Base-by-base conservation (phyloP, 1,284 basidiomycete genomes). In the Malassezia arunalokei region DNA sequence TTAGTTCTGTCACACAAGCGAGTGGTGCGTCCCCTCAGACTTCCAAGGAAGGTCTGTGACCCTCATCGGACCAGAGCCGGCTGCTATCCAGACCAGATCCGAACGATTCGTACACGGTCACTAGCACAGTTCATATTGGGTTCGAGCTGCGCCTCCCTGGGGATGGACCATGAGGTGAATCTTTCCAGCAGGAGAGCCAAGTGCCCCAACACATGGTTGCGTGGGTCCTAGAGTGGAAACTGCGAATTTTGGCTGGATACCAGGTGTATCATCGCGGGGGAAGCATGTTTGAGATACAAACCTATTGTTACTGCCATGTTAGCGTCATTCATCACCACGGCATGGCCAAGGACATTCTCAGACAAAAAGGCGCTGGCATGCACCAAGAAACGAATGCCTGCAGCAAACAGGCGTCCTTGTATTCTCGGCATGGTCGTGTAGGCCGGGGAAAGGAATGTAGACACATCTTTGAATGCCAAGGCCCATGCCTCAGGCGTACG, bases 191-290 rank as follows among this genome's bases (percentile, higher is more conserved):
- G 59, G 64, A 66, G 69, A 70, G 67, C 67, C 67, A 63, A 49
- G 49, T 59, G 60, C 63, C 50, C 65, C 68, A 66, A 54, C 62
- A 57, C 58, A 51, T 31, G 58, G 62, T 56, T 66, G 64, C 64
- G 37, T 52, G 65, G 68, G 64, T 56, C 57, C 60, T 72, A 71
- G 69, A 72, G 69, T 71, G 67, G 69, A 72, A 72, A 72, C 69
- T 72, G 69, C 69, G 69, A 72, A 72, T 67, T 69, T 63, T 70
- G 68, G 68, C 61, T 72, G 69, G 69, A 72, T 71, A 72, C 69
- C 69, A 72, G 56, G 60, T 33, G 53, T 71, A 61, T 72, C 69
- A 72, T 72, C 69, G 46, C 63, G 54, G 65, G 65, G 64, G 66
- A 47, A 47, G 33, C 33, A 35, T 35, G 33, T 12, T 32, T 24